Evolutionary conservation across 75 land plant genomes (phyloP), one percentile per base, ranked within the genome.

Genomic region (Larix kaempferi): DNA sequence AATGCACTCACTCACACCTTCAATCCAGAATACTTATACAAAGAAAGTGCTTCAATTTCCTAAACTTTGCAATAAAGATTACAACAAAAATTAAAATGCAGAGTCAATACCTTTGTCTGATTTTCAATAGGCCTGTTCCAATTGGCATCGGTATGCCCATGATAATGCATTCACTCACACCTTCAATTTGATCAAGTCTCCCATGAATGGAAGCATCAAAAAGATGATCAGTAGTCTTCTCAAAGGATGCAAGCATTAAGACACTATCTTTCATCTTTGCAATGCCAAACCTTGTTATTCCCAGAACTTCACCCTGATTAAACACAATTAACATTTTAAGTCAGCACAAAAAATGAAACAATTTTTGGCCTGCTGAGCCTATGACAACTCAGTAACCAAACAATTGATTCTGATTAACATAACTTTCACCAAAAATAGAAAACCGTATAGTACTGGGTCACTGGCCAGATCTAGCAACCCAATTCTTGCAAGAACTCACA

Each of bases 211-310:
- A 90, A 81, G 93, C 99, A 86, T 90, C 90, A 81, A 93, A 96
- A 39, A 96, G 86, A 76, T 93, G 99, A 59, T 94, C 96, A 1
- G 96, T 83, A 6, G 99, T 96, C 79, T 94, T 91, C 86, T 96
- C 99, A 90, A 96, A 96, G 23, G 99, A 96, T 71, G 99, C 99
- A 25, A 96, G 84, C 99, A 96, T 96, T 76, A 96, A 81, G 35
- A 94, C 96, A 82, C 99, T 96, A 62, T 89, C 94, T 80, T 89
- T 91, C 99, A 96, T 96, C 79, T 91, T 96, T 52, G 89, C 85
- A 49, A 96, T 87, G 41, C 99, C 99, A 89, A 84, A 85, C 80
- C 96, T 91, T 76, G 94, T 96, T 60, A 96, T 94, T 75, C 96
- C 99, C 19, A 96, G 89, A 15, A 96, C 94, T 82, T 93, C 96